Conservation (phyloP, 1,284 basidiomycete genomes). For the Cystobasidiaceae sp. region DNA sequence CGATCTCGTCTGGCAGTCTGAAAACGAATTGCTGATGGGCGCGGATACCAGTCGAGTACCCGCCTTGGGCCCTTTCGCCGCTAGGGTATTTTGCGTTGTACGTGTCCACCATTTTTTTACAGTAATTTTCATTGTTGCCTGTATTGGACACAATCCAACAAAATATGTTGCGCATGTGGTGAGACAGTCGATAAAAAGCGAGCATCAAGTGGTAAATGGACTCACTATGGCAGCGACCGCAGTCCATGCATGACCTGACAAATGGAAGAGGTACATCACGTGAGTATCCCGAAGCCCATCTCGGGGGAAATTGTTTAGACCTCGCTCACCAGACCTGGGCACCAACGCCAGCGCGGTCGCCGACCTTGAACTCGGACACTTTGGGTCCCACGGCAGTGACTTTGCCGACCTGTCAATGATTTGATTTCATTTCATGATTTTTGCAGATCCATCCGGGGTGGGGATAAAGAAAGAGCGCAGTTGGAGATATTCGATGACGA, state of each 20-base stretch:
- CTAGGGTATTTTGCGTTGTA: slow-evolving; percentile 56
- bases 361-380: slow-evolving; percentile 50
- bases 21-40: slow-evolving; percentile 66
- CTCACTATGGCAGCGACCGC: slow-evolving; percentile 13
- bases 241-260: slow-evolving; percentile 49
- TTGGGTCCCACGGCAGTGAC: slow-evolving; percentile 50
- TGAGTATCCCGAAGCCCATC: too few species aligned
- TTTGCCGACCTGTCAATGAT: too few species aligned
- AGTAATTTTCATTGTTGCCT: slow-evolving; percentile 57
- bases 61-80: slow-evolving; percentile 54
- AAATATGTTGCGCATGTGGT: too few species aligned
- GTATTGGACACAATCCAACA: too few species aligned
- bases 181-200: too few species aligned
- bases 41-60: slow-evolving; percentile 63
- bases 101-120: slow-evolving; percentile 47
- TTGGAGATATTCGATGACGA: too few species aligned
- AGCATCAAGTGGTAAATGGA: too few species aligned
- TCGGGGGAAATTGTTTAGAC: too few species aligned
- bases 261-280: too few species aligned
- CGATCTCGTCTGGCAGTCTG: slow-evolving; percentile 59
- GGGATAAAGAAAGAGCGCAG: too few species aligned
- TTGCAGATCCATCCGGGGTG: too few species aligned
- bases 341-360: slow-evolving; percentile 52
- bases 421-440: too few species aligned
- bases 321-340: slow-evolving; percentile 47